Base-by-base conservation (phyloP, 2,329 filamentous ascomycete species). In the Claviceps sp. region DNA sequence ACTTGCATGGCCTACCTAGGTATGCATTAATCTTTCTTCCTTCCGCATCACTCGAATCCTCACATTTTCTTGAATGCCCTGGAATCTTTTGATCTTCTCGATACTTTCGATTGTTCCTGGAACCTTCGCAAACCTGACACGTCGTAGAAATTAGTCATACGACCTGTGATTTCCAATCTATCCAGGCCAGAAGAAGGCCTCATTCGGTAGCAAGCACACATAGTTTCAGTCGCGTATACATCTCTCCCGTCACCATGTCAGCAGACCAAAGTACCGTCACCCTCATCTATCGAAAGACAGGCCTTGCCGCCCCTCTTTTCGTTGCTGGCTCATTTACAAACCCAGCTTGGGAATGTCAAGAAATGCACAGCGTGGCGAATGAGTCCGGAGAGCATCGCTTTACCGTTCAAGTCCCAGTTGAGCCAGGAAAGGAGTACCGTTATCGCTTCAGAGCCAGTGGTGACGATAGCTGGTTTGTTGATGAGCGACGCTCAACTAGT, bases 381-480 rank as follows among this genome's bases (percentile, higher is more conserved):
- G 66, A 72, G 4, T 68, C 75, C 38, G 77, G 75, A n/a, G 70
- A 82, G 50, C 68, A 79, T 53, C 61, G 74, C 13, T 89, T 86
- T 61, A 71, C 66, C 44, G 79, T 79, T 53, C 66, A 72, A 1
- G 71, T 87, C 45, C 63, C 73, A 38, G 71, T 77, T 7, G 70
- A 78, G 17, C 69, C 76, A 22, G 77, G 76, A 22, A 74, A 77
- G 46, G 75, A 79, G 52, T 79, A 87, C 57, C 80, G 86, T 60
- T 90, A 88, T 74, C 89, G 88, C 66, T 85, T 89, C 58, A 77
- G 83, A 34, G 69, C 85, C 38, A 84, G 83, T 9, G 64, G 73
- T 20, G 79, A 78, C 47, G 77, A 86, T 56, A 86, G 81, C 79
- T 87, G 84, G 84, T 71, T 81, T 23, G 65, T 86, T 45, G 79